A percentile compares a stretch with the other conserved stretches of the same genome.
Evolutionary conservation across 352 stramenopile species (phyloP).

Genomic region (Pythium brachiatum): DNA sequence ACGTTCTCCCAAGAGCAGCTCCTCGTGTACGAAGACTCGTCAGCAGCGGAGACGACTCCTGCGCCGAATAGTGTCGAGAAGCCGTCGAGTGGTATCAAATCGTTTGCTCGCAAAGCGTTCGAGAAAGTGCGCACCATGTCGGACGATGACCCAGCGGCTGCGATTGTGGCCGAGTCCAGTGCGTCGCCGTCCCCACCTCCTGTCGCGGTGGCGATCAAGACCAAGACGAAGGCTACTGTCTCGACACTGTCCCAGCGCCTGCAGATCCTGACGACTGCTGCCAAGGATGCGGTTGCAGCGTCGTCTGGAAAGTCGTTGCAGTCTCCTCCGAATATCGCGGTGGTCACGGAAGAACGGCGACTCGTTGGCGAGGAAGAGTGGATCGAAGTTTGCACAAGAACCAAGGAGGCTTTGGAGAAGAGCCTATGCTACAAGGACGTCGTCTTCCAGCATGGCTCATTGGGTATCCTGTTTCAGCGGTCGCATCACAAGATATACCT

Average conservation of each 20-base stretch:
- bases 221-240: conserved; percentile 32
- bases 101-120: conserved; percentile 24
- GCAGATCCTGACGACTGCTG: conserved; percentile 61
- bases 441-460: conserved; percentile 58
- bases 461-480: conserved; percentile 82
- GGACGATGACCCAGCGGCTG: conserved; percentile 23
- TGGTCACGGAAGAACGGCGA: conserved; percentile 29
- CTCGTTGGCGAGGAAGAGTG: conserved; percentile 65
- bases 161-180: conserved; percentile 11
- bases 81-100: conserved; percentile 18
- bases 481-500: conserved; percentile 66
- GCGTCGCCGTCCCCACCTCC: background rate
- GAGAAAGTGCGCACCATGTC: conserved; percentile 29
- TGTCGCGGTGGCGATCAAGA: conserved; percentile 11
- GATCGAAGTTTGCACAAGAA: conserved; percentile 67
- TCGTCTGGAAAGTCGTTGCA: conserved; percentile 21
- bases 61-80: conserved; percentile 10
- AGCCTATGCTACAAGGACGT: conserved; percentile 60
- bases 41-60: background rate
- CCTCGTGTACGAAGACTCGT: conserved; percentile 39
- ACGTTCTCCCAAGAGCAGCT: conserved; percentile 69
- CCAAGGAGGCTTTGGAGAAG: conserved; percentile 48
- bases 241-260: conserved; percentile 62
- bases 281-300: conserved; percentile 54
- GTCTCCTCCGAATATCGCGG: conserved; percentile 7